Evolutionary conservation across 495 filamentous ascomycete genomes (phyloP).

Genomic region (Penicillium riverlandense): DNA sequence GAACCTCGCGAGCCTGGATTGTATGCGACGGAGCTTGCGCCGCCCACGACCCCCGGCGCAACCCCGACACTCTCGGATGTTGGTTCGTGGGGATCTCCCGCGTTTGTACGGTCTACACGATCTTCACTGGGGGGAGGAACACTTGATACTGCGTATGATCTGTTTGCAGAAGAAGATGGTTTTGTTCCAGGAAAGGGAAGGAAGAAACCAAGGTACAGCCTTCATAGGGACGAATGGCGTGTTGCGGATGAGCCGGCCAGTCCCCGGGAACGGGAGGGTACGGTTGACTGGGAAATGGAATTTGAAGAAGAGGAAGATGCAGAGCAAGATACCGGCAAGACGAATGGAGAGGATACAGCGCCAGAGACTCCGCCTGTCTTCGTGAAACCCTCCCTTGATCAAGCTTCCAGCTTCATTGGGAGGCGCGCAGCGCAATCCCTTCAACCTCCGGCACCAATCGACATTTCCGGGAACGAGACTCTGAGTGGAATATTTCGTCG

Average conservation of each 20-base stretch:
- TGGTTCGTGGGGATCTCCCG: slow-evolving; percentile 59
- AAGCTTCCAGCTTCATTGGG: slow-evolving; percentile 5
- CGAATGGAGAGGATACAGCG: slow-evolving; percentile 14
- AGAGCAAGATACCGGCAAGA: slow-evolving; percentile 11
- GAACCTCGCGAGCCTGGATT: slow-evolving; percentile 30
- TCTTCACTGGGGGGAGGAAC: slow-evolving; percentile 53
- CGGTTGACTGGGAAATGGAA: slow-evolving; percentile 22
- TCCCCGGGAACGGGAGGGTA: slow-evolving; percentile 43
- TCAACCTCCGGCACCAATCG: neutral
- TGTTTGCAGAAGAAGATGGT: slow-evolving; percentile 66
- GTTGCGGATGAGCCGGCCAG: slow-evolving; percentile 61
- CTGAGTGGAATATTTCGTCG: slow-evolving; percentile 4
- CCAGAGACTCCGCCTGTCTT: slow-evolving; percentile 12
- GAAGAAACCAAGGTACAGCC: slow-evolving; percentile 69
- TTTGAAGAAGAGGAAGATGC: slow-evolving; percentile 30
- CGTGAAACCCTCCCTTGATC: slow-evolving; percentile 15
- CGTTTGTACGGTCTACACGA: slow-evolving; percentile 61
- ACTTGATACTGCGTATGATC: slow-evolving; percentile 52
- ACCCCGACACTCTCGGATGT: slow-evolving; percentile 1
- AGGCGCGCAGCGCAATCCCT: neutral
- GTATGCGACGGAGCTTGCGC: slow-evolving; percentile 9
- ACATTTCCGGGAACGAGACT: neutral
- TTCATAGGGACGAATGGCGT: slow-evolving; percentile 60
- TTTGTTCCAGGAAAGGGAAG: slow-evolving; percentile 53
- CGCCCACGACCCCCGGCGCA: slow-evolving; percentile 21